phyloP scores from a whole-genome alignment of 106 monocot species.

The Chionographis japonica region DNA sequence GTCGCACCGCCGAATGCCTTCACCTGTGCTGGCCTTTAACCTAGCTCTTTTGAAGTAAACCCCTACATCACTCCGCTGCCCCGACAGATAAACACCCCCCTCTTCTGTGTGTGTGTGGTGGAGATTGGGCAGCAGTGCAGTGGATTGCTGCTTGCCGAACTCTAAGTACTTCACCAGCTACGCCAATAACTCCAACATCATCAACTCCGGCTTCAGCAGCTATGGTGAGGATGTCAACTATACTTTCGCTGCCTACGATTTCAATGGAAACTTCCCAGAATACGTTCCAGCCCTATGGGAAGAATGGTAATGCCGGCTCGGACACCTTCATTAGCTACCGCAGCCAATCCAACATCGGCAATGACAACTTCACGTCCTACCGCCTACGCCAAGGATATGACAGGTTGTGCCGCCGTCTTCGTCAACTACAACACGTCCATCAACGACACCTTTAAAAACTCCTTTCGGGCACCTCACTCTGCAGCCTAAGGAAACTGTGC shows the following conservation, averaged over 20 bases:
- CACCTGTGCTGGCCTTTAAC: too few species aligned
- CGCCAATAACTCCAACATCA: slow-evolving; percentile 58
- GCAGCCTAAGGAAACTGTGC: too few species aligned
- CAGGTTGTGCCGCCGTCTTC: slow-evolving; percentile 34
- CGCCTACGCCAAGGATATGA: slow-evolving; percentile 29
- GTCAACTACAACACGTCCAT: slow-evolving; percentile 67
- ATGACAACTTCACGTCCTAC: slow-evolving; percentile 78
- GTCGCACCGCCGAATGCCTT: too few species aligned
- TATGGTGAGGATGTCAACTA: slow-evolving; percentile 48
- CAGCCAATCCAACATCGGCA: slow-evolving; percentile 77
- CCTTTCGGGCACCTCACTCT: too few species aligned
- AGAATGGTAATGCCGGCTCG: slow-evolving; percentile 23
- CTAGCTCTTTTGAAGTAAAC: too few species aligned
- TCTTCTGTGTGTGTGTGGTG: too few species aligned
- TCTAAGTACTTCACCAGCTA: slow-evolving; percentile 37
- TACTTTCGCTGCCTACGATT: slow-evolving; percentile 45
- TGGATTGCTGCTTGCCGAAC: too few species aligned
- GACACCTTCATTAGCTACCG: slow-evolving; percentile 63
- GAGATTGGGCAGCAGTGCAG: too few species aligned
- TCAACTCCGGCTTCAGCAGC: slow-evolving; percentile 45
- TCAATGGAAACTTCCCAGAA: slow-evolving; percentile 67
- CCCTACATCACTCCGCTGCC: too few species aligned
- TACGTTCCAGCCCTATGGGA: slow-evolving; percentile 38
- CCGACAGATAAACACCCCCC: too few species aligned
- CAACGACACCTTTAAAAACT: slow-evolving; percentile 37